Conservation (phyloP, 306 rosid genomes). For the Rubus idaeus region DNA sequence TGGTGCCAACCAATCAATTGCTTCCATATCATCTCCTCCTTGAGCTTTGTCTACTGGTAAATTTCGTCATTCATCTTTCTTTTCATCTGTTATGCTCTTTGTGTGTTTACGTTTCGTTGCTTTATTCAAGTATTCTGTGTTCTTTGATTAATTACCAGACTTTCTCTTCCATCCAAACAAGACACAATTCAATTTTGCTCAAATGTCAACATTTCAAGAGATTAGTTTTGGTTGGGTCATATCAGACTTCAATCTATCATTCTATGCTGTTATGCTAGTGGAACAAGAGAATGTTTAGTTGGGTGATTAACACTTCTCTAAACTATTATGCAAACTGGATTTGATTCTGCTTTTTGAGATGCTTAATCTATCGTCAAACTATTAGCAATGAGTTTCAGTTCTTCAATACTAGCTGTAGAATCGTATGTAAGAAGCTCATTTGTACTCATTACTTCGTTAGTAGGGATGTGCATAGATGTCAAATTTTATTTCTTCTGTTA, state of each 20-base stretch:
- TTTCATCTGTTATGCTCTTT: not conserved
- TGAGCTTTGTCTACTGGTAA: slow-evolving; percentile 4
- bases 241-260: too few species aligned
- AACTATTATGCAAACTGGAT: not conserved
- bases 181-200: not conserved
- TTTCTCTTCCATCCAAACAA: not conserved
- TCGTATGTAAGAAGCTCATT: not conserved
- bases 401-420: not conserved
- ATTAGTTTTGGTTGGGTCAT: not conserved
- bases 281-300: not conserved
- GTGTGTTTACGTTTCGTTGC: too few species aligned
- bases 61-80: not conserved
- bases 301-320: not conserved
- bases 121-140: not conserved
- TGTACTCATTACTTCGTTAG: not conserved
- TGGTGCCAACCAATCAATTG: not conserved
- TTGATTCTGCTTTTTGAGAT: not conserved
- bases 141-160: not conserved
- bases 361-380: not conserved
- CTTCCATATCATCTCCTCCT: not conserved
- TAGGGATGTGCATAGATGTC: not conserved
- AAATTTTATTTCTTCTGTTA: not conserved
- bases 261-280: not conserved
- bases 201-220: not conserved
- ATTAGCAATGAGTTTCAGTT: not conserved